phyloP scores from a whole-genome alignment of 1,284 basidiomycete species.

The Trametes versicolor region DNA sequence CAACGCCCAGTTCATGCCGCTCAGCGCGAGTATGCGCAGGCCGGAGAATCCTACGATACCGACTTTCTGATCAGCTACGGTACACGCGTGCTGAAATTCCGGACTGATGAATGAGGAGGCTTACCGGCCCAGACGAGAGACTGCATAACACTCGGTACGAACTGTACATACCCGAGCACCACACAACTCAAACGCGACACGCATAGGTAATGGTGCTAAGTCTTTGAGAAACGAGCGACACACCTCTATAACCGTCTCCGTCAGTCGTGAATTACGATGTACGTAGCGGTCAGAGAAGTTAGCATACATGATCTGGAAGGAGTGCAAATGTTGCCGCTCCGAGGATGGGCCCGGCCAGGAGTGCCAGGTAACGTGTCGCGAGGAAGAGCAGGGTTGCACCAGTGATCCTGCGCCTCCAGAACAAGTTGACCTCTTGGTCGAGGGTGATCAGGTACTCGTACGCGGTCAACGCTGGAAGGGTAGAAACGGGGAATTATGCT shows the following conservation, averaged over 20 bases:
- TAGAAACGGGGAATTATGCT: too few relatives aligned
- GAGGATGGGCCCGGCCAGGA: too few relatives aligned
- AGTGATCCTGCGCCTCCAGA: not conserved
- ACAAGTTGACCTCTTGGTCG: not conserved
- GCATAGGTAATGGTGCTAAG: not conserved
- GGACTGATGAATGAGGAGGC: not conserved
- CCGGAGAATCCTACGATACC: not conserved
- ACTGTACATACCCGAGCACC: not conserved
- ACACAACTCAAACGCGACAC: not conserved
- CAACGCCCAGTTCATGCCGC: not conserved
- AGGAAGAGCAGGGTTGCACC: not conserved
- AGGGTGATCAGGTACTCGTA: conserved; percentile 6
- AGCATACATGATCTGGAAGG: not conserved
- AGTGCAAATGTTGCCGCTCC: too few relatives aligned
- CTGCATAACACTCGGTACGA: not conserved
- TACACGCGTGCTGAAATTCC: too few relatives aligned
- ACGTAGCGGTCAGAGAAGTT: not conserved
- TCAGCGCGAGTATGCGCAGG: conserved; percentile 1
- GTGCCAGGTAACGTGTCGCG: not conserved
- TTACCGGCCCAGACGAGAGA: not conserved
- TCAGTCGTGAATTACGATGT: not conserved
- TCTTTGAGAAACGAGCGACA: not conserved
- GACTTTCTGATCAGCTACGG: too few relatives aligned
- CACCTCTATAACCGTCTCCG: not conserved
- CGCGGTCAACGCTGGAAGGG: not conserved